Conservation (phyloP, 139 green algal genomes). For the Tetradesmus lagerheimii region DNA sequence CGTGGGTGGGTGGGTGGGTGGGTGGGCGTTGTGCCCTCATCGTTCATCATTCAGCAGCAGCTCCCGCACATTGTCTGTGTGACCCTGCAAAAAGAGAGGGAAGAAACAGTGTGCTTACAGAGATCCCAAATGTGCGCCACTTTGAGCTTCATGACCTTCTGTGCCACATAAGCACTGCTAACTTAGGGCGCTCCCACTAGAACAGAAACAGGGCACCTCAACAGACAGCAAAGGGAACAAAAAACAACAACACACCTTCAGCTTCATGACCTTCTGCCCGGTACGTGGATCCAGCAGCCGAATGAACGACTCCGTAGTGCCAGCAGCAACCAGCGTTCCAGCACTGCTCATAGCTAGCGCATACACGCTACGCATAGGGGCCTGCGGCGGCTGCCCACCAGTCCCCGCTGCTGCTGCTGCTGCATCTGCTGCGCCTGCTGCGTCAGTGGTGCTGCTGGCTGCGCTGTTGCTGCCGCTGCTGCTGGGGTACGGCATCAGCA, state of each 20-base stretch:
- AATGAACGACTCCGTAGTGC: slow-evolving; percentile 74
- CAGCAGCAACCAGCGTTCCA: slow-evolving; percentile 79
- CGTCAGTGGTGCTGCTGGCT: neutral
- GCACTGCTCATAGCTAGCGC: slow-evolving; percentile 75
- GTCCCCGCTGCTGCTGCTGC: neutral
- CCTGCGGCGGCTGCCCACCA: neutral
- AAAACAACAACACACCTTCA: slow-evolving; percentile 55
- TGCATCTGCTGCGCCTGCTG: slow-evolving; percentile 12
- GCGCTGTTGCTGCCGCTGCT: slow-evolving; percentile 24
- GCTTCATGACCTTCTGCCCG: slow-evolving; percentile 73
- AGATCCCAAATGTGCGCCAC: slow-evolving; percentile 26
- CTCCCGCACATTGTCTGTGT: slow-evolving; percentile 85
- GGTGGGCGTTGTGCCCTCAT: slow-evolving; percentile 74
- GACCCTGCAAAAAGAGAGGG: slow-evolving; percentile 58
- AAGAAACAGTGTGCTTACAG: too few relatives aligned
- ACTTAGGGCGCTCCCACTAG: too few relatives aligned
- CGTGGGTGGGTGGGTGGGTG: too few relatives aligned
- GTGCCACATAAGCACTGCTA: neutral
- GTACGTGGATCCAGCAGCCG: slow-evolving; percentile 82
- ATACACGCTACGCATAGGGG: slow-evolving; percentile 83
- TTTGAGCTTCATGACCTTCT: neutral
- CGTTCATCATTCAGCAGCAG: slow-evolving; percentile 74
- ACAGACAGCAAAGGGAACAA: neutral
- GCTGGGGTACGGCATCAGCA: slow-evolving; percentile 20
- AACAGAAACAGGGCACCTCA: neutral